Evolutionary conservation across 78 protist species (phyloP).

Genomic region (Dictyostelium intermedium): DNA sequence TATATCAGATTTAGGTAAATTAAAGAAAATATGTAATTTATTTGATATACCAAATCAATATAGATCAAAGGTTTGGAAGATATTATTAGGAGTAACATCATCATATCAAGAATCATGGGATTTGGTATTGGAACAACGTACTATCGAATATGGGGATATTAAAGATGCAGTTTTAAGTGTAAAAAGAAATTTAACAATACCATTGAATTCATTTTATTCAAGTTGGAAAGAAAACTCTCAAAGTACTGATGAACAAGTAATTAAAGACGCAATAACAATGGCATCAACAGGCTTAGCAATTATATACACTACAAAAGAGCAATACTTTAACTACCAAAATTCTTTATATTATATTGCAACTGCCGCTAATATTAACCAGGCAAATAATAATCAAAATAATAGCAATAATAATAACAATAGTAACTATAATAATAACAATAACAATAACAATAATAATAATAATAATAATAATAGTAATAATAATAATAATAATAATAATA

Average conservation of each 20-base stretch:
- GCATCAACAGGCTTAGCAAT: constrained; percentile 55
- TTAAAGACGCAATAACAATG: constrained; percentile 8
- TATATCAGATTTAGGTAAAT: constrained; percentile 16
- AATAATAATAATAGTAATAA: not conserved
- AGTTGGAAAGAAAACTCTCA: constrained; percentile 50
- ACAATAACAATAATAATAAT: not conserved
- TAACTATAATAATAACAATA: too few species aligned
- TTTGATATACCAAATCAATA: constrained; percentile 69
- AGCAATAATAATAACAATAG: not conserved
- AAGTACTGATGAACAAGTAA: constrained; percentile 30
- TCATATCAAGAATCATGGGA: constrained; percentile 73
- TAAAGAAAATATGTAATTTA: constrained; percentile 65
- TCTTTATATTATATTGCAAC: constrained; percentile 6
- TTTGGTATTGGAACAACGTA: constrained; percentile 39
- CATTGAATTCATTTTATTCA: not conserved
- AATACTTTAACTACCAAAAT: constrained; percentile 66
- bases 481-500: not conserved
- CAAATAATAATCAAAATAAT: not conserved
- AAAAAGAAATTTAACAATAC: not conserved
- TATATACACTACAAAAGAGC: constrained; percentile 59
- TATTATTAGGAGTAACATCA: constrained; percentile 49
- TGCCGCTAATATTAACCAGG: not conserved
- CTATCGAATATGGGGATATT: constrained; percentile 47
- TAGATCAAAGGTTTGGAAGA: constrained; percentile 54
- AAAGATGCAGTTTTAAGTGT: constrained; percentile 17